Conservation (phyloP, 164 flowering plant genomes). For the Stephania yunnanensis region DNA sequence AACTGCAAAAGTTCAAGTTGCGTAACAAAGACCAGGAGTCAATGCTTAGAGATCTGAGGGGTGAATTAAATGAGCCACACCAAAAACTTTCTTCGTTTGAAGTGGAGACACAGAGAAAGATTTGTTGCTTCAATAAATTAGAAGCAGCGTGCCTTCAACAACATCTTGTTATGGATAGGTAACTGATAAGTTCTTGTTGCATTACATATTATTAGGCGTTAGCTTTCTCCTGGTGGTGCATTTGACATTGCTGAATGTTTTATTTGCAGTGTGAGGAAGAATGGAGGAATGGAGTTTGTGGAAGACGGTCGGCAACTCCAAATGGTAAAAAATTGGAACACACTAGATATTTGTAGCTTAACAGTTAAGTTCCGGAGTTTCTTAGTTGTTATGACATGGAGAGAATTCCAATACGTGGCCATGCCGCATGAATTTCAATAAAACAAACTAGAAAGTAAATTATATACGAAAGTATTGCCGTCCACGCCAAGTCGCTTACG, state of each 20-base stretch:
- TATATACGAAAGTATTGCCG: background rate
- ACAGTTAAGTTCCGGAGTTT: background rate
- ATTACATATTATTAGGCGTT: background rate
- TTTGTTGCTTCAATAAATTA: constrained; percentile 53
- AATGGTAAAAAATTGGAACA: constrained; percentile 33
- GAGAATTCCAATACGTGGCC: background rate
- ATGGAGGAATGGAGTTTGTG: constrained; percentile 22
- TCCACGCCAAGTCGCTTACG: background rate
- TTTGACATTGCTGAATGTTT: background rate
- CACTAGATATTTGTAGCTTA: background rate
- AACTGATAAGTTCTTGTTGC: constrained; percentile 5
- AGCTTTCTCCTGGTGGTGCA: background rate
- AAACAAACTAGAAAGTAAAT: background rate
- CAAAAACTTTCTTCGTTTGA: constrained; percentile 58
- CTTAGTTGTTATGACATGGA: background rate
- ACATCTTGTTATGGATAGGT: constrained; percentile 80
- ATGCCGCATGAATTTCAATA: too few relatives aligned
- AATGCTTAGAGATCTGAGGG: constrained; percentile 34
- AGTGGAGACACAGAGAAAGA: constrained; percentile 62
- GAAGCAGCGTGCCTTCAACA: constrained; percentile 75
- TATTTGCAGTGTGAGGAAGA: constrained; percentile 36
- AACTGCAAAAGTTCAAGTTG: constrained; percentile 49
- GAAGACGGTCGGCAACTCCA: constrained; percentile 34
- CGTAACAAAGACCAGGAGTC: constrained; percentile 67
- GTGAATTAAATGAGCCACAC: constrained; percentile 44